These are phyloP conservation scores for Chrysanthemum lavandulifolium DNA, from an alignment of 129 eudicot genomes.

Conservation along the genomic window DNA sequence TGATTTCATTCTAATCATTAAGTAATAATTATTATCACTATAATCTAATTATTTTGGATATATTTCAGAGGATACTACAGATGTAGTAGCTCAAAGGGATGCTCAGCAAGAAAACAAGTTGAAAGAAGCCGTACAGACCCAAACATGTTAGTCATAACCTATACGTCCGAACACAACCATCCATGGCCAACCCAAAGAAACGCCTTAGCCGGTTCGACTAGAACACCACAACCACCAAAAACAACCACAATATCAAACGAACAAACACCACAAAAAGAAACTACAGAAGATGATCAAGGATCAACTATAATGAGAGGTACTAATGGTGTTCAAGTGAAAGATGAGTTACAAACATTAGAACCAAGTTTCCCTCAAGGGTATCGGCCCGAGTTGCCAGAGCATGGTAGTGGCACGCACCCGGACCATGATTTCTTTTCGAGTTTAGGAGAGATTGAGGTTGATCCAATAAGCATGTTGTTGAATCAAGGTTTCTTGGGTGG, in stretches of 20 bases:
- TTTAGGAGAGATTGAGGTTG: slow-evolving; percentile 72
- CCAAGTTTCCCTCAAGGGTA: slow-evolving; percentile 46
- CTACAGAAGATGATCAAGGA: slow-evolving; percentile 33
- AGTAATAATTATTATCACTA: neutral
- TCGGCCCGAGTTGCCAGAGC: slow-evolving; percentile 48
- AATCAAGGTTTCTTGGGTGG: slow-evolving; percentile 55
- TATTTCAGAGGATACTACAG: slow-evolving; percentile 82
- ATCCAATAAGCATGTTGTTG: slow-evolving; percentile 69
- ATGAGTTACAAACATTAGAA: slow-evolving; percentile 30
- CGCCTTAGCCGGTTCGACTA: slow-evolving; percentile 85
- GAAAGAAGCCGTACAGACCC: slow-evolving; percentile 93
- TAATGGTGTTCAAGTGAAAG: slow-evolving; percentile 26
- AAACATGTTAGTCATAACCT: slow-evolving; percentile 87
- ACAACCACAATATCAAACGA: slow-evolving; percentile 19
- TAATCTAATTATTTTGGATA: neutral
- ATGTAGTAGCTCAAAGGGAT: slow-evolving; percentile 97
- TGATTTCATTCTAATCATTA: neutral
- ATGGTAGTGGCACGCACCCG: neutral
- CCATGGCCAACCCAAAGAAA: slow-evolving; percentile 99
- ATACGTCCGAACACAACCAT: slow-evolving; percentile 94
- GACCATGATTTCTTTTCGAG: slow-evolving; percentile 69
- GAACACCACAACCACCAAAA: slow-evolving; percentile 64
- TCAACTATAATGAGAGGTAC: slow-evolving; percentile 3
- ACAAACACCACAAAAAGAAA: slow-evolving; percentile 15
- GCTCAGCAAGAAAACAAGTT: slow-evolving; percentile 93